phyloP scores from a whole-genome alignment of 169 alveolate species.

The Eimeria maxima region DNA sequence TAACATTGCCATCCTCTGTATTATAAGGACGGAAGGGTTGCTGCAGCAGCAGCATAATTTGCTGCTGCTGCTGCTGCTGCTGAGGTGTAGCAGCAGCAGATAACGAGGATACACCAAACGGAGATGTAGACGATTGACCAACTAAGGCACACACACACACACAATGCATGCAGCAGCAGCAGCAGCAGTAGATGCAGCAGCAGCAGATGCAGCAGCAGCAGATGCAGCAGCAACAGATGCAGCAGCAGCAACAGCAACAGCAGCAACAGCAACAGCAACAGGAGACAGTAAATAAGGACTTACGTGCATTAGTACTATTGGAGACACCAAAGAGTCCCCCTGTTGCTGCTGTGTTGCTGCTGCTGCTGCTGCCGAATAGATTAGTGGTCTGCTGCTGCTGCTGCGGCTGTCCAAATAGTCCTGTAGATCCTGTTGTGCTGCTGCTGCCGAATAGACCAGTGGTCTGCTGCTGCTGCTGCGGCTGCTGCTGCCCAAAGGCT shows the following conservation, averaged over 20 bases:
- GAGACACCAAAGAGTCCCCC: conserved; percentile 64
- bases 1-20: conserved; percentile 49
- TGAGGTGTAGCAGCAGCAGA: neutral
- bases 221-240: neutral
- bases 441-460: conserved; percentile 75
- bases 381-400: neutral
- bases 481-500: conserved; percentile 41
- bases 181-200: neutral
- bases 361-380: neutral
- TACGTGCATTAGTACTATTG: conserved; percentile 58
- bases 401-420: conserved; percentile 76
- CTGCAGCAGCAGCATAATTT: conserved; percentile 67
- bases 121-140: neutral
- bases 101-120: conserved; percentile 5
- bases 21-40: conserved; percentile 74
- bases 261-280: neutral
- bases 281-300: neutral
- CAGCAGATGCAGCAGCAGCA: conserved; percentile 32
- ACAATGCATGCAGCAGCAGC: conserved; percentile 12
- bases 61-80: conserved; percentile 57
- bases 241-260: neutral
- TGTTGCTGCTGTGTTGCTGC: conserved; percentile 7
- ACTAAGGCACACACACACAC: conserved; percentile 12
- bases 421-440: conserved; percentile 20
- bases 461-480: conserved; percentile 59